These are phyloP conservation scores for Alloascoidea africana DNA, from an alignment of 805 yeast species.

Conservation along the genomic window DNA sequence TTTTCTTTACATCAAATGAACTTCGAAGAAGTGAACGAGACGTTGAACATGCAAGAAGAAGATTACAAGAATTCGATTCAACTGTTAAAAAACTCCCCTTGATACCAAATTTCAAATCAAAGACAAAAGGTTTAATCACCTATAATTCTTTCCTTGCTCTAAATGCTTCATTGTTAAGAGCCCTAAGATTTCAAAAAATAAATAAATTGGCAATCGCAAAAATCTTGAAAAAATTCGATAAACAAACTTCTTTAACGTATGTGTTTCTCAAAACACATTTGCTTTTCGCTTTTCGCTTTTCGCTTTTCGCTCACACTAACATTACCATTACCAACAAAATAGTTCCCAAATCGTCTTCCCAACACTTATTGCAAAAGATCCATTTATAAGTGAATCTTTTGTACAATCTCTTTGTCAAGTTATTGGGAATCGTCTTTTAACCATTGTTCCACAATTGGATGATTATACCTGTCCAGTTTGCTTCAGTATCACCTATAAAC, in stretches of 20 bases:
- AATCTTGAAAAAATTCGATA: conserved; percentile 63
- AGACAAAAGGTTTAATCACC: conserved; percentile 24
- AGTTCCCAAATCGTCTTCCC: conserved; percentile 24
- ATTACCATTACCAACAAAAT: no score
- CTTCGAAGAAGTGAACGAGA: conserved; percentile 28
- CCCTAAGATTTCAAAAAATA: conserved; percentile 43
- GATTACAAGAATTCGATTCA: conserved; percentile 25
- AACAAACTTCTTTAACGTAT: conserved; percentile 41
- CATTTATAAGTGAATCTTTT: conserved; percentile 31
- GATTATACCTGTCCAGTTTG: conserved; percentile 70
- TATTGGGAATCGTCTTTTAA: conserved; percentile 36
- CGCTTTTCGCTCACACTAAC: no score
- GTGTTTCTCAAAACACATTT: background rate
- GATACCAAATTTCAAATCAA: conserved; percentile 27
- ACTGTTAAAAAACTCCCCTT: conserved; percentile 23
- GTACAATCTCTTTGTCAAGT: conserved; percentile 35
- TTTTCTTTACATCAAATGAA: conserved; percentile 42
- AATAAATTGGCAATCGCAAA: conserved; percentile 51
- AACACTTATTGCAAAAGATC: conserved; percentile 23
- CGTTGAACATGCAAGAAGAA: conserved; percentile 27
- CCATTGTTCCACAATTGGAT: conserved; percentile 56
- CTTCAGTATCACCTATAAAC: conserved; percentile 54
- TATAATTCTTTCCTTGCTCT: conserved; percentile 35
- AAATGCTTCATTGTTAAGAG: conserved; percentile 39
- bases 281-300: no score